These are phyloP conservation scores for Fusarium mangiferae DNA, from an alignment of 2,329 filamentous ascomycete species.

Conservation along the genomic window DNA sequence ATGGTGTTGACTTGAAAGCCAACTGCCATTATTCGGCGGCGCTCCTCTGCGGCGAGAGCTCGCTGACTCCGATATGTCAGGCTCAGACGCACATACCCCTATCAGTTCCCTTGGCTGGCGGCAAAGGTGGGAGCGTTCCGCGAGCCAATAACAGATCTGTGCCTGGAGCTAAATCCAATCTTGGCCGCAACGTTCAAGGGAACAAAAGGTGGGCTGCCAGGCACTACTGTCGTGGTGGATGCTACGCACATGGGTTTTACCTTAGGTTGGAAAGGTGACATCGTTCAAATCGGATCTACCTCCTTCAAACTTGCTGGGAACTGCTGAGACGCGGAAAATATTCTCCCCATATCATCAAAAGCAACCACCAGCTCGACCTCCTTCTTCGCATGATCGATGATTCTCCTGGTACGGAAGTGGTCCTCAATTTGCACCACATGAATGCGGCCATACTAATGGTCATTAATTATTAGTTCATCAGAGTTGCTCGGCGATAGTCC, in stretches of 20 bases:
- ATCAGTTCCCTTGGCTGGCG: conserved; percentile 20
- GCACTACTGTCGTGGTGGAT: conserved; percentile 1
- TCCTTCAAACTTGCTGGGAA: conserved; percentile 15
- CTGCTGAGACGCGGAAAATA: conserved; percentile 32
- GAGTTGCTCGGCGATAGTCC: neutral
- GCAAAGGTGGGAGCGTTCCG: conserved; percentile 42
- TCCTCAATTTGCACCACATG: neutral
- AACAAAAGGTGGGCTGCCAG: conserved; percentile 27
- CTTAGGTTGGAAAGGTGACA: conserved; percentile 39
- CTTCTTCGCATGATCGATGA: conserved; percentile 4
- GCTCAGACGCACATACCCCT: conserved; percentile 12
- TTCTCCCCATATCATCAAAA: conserved; percentile 22
- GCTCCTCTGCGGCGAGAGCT: conserved; percentile 25
- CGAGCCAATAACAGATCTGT: conserved; percentile 54
- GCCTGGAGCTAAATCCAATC: conserved; percentile 50
- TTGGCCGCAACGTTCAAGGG: conserved; percentile 27
- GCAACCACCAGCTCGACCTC: conserved; percentile 5
- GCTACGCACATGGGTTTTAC: conserved; percentile 22
- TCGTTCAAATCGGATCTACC: conserved; percentile 43
- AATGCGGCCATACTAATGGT: neutral
- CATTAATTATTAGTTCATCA: conserved; percentile 1
- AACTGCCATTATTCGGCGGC: conserved; percentile 2
- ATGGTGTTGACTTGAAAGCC: neutral
- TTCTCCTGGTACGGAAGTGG: neutral
- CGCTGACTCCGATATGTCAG: conserved; percentile 15